A percentile compares a stretch with the other conserved stretches of the same genome.
Evolutionary conservation across 495 filamentous ascomycete species (phyloP).

Genomic region (Terfezia claveryi): DNA sequence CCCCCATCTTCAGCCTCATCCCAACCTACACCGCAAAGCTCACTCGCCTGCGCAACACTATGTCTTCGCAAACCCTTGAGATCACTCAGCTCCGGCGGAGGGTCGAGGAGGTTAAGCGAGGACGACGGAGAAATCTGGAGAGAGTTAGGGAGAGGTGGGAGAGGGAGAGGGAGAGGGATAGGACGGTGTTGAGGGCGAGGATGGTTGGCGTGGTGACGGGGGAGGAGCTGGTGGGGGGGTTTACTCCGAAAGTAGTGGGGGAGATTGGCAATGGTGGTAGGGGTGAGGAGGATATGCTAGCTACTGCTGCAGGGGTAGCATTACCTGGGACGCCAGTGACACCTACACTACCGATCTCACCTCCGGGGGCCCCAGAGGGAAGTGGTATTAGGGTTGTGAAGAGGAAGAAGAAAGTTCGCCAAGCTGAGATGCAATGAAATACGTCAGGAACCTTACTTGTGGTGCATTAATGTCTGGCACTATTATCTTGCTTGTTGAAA

Average conservation of each 20-base stretch:
- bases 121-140: conserved; percentile 5
- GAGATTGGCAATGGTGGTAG: neutral
- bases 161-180: conserved; percentile 13
- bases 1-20: too few relatives aligned
- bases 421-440: conserved; percentile 15
- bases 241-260: neutral
- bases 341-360: neutral
- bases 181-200: conserved; percentile 13
- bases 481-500: too few relatives aligned
- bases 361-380: too few relatives aligned
- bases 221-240: neutral
- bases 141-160: conserved; percentile 10
- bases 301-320: neutral
- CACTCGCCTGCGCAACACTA: conserved; percentile 8
- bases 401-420: conserved; percentile 18
- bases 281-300: neutral
- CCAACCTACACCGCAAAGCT: conserved; percentile 15
- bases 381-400: conserved; percentile 11
- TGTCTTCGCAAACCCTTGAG: conserved; percentile 14
- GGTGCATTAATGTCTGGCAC: too few relatives aligned
- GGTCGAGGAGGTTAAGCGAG: conserved; percentile 10
- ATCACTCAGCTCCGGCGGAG: conserved; percentile 10
- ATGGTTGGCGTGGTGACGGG: conserved; percentile 1
- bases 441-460: too few relatives aligned
- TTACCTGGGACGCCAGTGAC: neutral